These are phyloP conservation scores for Teratosphaeria destructans DNA, from an alignment of 2,329 filamentous ascomycete species.

Conservation along the genomic window DNA sequence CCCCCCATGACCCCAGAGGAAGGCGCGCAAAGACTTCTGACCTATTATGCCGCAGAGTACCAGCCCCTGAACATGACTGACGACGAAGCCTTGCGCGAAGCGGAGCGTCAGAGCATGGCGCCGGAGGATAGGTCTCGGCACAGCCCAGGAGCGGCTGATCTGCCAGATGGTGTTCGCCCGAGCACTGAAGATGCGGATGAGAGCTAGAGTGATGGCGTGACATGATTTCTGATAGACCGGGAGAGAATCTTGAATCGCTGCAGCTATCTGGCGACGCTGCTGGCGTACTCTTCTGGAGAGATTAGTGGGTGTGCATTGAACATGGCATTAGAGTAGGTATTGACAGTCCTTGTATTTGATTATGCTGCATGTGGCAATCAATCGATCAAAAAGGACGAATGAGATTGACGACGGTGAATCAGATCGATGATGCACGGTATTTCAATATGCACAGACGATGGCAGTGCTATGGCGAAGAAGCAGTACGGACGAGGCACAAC, in stretches of 20 bases:
- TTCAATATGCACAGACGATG: background rate
- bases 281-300: background rate
- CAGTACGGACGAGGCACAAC: background rate
- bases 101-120: background rate
- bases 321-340: background rate
- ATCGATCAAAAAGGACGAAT: background rate
- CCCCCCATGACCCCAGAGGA: background rate
- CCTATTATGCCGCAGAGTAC: background rate
- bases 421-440: background rate
- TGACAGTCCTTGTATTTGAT: background rate
- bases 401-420: background rate
- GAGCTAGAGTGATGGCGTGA: background rate
- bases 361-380: slow-evolving; percentile 17
- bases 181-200: background rate
- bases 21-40: background rate
- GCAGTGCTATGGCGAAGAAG: background rate
- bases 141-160: background rate
- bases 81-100: background rate
- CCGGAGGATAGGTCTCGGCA: background rate
- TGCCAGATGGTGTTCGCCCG: background rate
- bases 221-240: background rate
- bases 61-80: background rate
- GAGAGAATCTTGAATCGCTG: background rate
- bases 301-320: background rate
- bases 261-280: background rate